Evolutionary conservation across 78 protist genomes (phyloP).

Genomic region (Neovahlkampfia damariscottae): DNA sequence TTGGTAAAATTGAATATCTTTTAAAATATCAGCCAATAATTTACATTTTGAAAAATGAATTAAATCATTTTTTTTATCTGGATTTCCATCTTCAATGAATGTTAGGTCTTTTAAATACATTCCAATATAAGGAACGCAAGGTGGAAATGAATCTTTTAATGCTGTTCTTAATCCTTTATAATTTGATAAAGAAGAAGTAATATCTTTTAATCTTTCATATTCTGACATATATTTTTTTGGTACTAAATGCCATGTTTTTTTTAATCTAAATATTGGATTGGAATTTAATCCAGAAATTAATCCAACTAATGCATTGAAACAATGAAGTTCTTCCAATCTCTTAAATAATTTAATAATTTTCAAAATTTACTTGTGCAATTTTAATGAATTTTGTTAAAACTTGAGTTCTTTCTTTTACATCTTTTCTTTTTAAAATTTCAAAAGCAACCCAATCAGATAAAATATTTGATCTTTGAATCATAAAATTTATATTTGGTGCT

Average conservation of each 20-base stretch:
- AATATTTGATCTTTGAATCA: slow-evolving; percentile 59
- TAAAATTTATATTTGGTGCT: slow-evolving; percentile 48
- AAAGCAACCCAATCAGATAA: slow-evolving; percentile 10
- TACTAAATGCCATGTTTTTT: slow-evolving; percentile 40
- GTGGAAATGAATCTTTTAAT: slow-evolving; percentile 1
- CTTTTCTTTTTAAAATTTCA: slow-evolving; percentile 10
- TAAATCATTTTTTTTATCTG: slow-evolving; percentile 6
- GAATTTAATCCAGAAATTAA: slow-evolving; percentile 45
- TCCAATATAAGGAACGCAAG: slow-evolving; percentile 15
- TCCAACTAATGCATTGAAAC: slow-evolving; percentile 55
- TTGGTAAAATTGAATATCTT: slow-evolving; percentile 13
- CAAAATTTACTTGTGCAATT: slow-evolving; percentile 19
- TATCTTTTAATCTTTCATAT: background rate
- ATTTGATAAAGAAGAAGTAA: slow-evolving; percentile 3
- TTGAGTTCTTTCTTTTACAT: background rate
- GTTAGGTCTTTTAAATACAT: slow-evolving; percentile 15
- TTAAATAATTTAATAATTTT: slow-evolving; percentile 60
- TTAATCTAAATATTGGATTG: slow-evolving; percentile 45
- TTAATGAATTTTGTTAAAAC: background rate
- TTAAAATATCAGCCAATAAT: background rate
- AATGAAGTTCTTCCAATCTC: too few relatives aligned
- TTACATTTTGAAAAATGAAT: slow-evolving; percentile 17
- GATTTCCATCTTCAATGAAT: slow-evolving; percentile 24
- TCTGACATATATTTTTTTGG: background rate
- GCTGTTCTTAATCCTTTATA: background rate